Conservation (phyloP, 345 rosid species). For the Atalantia buxifolia region DNA sequence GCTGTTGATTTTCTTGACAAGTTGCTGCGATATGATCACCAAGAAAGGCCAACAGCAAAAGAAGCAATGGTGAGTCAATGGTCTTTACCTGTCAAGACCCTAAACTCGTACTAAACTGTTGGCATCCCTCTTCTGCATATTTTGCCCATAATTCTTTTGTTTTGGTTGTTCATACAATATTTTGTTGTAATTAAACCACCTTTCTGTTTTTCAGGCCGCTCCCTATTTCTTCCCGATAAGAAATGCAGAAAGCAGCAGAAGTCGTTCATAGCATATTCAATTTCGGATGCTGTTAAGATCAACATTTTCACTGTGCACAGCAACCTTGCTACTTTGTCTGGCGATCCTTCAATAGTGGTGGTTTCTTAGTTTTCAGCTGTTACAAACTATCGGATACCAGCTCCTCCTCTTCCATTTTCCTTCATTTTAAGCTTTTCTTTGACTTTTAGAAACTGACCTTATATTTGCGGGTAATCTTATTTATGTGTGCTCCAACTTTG, state of each 20-base stretch:
- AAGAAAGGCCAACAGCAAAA: constrained; percentile 96
- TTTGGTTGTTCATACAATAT: not conserved
- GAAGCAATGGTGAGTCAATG: constrained; percentile 76
- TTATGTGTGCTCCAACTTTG: not conserved
- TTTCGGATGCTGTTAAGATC: constrained; percentile 18
- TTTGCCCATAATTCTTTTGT: not conserved
- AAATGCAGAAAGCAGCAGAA: constrained; percentile 87
- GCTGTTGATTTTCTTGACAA: constrained; percentile 96
- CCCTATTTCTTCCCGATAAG: constrained; percentile 83
- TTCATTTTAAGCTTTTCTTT: not conserved
- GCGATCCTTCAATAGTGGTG: not conserved
- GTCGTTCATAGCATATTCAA: constrained; percentile 31
- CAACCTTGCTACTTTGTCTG: constrained; percentile 16
- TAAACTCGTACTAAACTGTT: not conserved
- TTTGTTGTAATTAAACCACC: not conserved
- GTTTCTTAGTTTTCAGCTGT: not conserved
- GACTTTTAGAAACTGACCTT: not conserved
- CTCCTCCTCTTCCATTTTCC: not conserved
- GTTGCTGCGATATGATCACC: constrained; percentile 92
- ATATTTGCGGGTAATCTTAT: not conserved
- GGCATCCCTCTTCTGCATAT: not conserved
- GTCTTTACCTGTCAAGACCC: not conserved
- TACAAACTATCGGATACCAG: not conserved
- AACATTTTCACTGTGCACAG: constrained; percentile 1
- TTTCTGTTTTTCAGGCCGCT: constrained; percentile 60